These are phyloP conservation scores for Dichomitus squalens DNA, from an alignment of 1,284 basidiomycete genomes.

Conservation along the genomic window DNA sequence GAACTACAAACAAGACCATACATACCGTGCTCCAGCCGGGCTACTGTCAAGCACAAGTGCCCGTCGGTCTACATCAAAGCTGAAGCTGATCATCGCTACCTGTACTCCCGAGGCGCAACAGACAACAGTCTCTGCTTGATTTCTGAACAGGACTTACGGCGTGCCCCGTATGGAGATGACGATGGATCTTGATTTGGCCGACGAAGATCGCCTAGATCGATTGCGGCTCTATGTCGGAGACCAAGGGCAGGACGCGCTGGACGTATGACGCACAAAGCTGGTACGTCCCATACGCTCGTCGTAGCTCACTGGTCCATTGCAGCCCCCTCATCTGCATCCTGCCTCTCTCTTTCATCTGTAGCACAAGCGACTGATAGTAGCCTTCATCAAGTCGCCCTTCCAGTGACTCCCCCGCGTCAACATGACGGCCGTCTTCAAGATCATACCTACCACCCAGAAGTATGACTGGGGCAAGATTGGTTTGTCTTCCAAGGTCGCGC, in stretches of 20 bases:
- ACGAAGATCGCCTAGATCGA: neutral
- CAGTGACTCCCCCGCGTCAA: neutral
- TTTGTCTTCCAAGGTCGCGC: slow-evolving; percentile 62
- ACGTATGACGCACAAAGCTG: too few species aligned
- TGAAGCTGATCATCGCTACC: too few species aligned
- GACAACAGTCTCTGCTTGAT: too few species aligned
- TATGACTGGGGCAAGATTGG: slow-evolving; percentile 80
- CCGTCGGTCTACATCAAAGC: too few species aligned
- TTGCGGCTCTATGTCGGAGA: neutral
- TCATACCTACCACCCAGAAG: slow-evolving; percentile 67
- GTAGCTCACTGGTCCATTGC: too few species aligned
- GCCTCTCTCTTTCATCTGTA: neutral
- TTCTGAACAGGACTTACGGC: too few species aligned
- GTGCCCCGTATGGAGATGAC: neutral
- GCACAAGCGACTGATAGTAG: too few species aligned
- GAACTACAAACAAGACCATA: too few species aligned
- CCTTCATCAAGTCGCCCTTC: neutral
- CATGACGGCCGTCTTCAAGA: slow-evolving; percentile 57
- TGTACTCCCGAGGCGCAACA: too few species aligned
- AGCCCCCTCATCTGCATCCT: neutral
- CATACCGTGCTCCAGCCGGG: too few species aligned
- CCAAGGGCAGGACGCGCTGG: neutral
- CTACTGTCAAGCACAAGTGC: too few species aligned
- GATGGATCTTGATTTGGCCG: neutral
- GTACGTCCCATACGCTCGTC: too few species aligned